Evolutionary conservation across 2,329 filamentous ascomycete genomes (phyloP).

Genomic region (Dendryphion nanum): DNA sequence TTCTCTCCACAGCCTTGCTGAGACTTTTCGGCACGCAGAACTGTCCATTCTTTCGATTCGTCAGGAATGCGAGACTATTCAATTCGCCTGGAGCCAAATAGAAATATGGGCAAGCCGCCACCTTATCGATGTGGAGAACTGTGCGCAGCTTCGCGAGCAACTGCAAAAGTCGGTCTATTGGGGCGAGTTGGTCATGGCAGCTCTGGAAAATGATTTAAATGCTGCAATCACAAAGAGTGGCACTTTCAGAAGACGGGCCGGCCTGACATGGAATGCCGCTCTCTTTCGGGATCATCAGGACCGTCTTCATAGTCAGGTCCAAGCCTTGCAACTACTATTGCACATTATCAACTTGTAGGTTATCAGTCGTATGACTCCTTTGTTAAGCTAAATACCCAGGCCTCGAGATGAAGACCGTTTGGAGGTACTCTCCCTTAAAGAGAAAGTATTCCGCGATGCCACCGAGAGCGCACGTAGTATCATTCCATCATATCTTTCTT

Average conservation of each 20-base stretch:
- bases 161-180: slow-evolving; percentile 9
- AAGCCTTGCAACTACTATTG: slow-evolving; percentile 9
- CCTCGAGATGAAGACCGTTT: slow-evolving; percentile 4
- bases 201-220: slow-evolving; percentile 7
- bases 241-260: slow-evolving; percentile 1
- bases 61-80: slow-evolving; percentile 12
- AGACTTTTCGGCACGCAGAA: slow-evolving; percentile 9
- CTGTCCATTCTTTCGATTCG: slow-evolving; percentile 9
- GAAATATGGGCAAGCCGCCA: slow-evolving; percentile 4
- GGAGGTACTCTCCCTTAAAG: slow-evolving; percentile 6
- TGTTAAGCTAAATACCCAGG: background rate
- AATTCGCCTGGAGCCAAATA: slow-evolving; percentile 9
- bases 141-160: slow-evolving; percentile 4
- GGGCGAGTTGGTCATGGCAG: slow-evolving; percentile 8
- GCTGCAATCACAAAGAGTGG: background rate
- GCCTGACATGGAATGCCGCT: slow-evolving; percentile 5
- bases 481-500: slow-evolving; percentile 8
- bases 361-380: background rate
- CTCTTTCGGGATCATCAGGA: slow-evolving; percentile 9
- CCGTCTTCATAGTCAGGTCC: slow-evolving; percentile 12
- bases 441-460: slow-evolving; percentile 6
- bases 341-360: slow-evolving; percentile 11
- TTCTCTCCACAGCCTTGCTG: slow-evolving; percentile 3
- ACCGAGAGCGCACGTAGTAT: slow-evolving; percentile 11
- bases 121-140: background rate